Evolutionary conservation across 805 yeast species (phyloP), one percentile per base, ranked within the genome.

Genomic region (Scheffersomyces stipitis): DNA sequence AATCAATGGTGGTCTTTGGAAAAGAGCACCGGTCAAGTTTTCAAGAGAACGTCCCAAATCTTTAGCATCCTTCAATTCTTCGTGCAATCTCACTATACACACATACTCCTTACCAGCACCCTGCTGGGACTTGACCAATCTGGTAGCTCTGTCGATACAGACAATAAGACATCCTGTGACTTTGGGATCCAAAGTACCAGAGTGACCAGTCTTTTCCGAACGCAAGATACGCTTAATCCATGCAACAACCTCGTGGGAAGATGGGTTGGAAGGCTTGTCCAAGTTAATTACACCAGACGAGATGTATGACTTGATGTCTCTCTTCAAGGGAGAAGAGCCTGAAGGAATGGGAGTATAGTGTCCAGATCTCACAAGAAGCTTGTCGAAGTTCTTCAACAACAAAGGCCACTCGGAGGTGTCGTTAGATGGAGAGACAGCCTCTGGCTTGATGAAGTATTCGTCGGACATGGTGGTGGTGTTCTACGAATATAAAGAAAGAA

Each of bases 101-200:
- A 93, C 99, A 71, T 93, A 93, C 81, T 93, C 99, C 67, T 93
- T 93, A 78, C 99, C 99, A 31, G 99, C 99, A 73, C 98, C 98
- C 70, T 93, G 99, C 73, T 93, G 99, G 37, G 96, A 87, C 69
- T 93, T 93, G 51, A 93, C 99, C 60, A 93, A 77, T 71, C 99
- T 83, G 38, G 99, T 93, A 41, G 99, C 99, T 64, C 96, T 82
- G 69, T 93, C 99, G 51, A 93, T 78, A 79, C 99, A 93, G 44
- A 93, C 99, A 64, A 93, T 93, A 64, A 93, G 76, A 76, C 99
- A 93, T 50, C 99, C 99, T 33, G 99, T 93, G 58, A 93, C 99
- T 68, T 87, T 87, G 49, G 99, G 99, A 75, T 93, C 99, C 65
- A 93, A 78, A 48, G 99, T 93, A 73, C 99, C 99, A 37, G 96